Percentiles rank a stretch among this genome's conserved stretches.
Conservation (phyloP, 192 early-diverging fungal genomes). For the Linnemannia schmuckeri region DNA sequence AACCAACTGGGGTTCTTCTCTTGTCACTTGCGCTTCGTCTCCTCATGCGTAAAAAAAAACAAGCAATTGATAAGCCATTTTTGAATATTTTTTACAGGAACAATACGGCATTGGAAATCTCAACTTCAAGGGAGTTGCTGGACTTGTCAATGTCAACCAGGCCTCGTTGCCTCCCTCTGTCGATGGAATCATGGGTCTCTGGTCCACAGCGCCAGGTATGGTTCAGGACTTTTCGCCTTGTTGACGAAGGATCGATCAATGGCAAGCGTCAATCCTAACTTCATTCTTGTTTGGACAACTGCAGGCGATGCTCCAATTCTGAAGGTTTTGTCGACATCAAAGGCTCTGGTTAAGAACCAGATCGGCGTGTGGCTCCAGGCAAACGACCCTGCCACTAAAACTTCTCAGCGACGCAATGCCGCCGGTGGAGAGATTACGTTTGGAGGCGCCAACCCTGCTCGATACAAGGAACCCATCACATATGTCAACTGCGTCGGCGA, state of each 20-base stretch:
- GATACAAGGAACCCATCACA: slow-evolving; percentile 25
- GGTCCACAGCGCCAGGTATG: slow-evolving; percentile 11
- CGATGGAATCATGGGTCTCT: slow-evolving; percentile 48
- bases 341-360: slow-evolving; percentile 13
- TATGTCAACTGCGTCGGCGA: slow-evolving; percentile 32
- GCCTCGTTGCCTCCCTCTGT: slow-evolving; percentile 19
- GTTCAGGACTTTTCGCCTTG: neutral
- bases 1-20: too few species aligned
- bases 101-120: slow-evolving; percentile 31
- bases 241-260: neutral
- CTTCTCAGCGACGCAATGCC: neutral
- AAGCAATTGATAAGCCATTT: neutral
- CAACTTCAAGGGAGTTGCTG: slow-evolving; percentile 15
- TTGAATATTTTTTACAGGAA: slow-evolving; percentile 9
- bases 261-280: neutral
- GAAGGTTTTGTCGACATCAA: slow-evolving; percentile 22
- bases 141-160: slow-evolving; percentile 13
- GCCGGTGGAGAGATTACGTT: slow-evolving; percentile 53
- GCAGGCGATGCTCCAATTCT: slow-evolving; percentile 11
- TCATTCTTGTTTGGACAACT: neutral
- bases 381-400: neutral
- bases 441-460: slow-evolving; percentile 38
- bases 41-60: neutral
- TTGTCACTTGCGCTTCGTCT: neutral
- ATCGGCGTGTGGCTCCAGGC: slow-evolving; percentile 29